These are phyloP conservation scores for Diaporthe citrichinensis DNA, from an alignment of 2,329 filamentous ascomycete species.

Conservation along the genomic window DNA sequence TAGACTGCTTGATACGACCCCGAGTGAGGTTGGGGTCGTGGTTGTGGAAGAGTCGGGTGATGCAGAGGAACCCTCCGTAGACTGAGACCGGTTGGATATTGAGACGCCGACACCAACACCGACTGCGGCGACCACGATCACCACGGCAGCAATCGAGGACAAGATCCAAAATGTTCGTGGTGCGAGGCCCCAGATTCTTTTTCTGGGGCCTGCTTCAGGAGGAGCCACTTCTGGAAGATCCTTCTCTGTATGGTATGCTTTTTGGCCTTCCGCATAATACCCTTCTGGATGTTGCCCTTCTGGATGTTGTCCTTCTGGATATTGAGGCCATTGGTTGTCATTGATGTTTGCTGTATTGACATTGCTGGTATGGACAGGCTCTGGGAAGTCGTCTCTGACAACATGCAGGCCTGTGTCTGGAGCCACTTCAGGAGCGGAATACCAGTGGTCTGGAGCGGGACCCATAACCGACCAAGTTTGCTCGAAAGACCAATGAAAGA, in stretches of 20 bases:
- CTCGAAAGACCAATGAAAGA: background rate
- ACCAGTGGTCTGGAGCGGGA: background rate
- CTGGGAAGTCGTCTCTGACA: background rate
- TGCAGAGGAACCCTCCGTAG: background rate
- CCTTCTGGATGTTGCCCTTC: background rate
- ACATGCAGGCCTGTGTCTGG: background rate
- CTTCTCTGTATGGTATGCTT: background rate
- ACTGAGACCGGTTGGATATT: background rate
- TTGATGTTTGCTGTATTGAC: background rate
- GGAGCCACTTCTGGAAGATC: background rate
- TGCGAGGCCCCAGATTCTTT: background rate
- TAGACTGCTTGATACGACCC: background rate
- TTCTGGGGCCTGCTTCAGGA: background rate
- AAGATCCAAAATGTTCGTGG: background rate
- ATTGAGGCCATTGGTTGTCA: background rate
- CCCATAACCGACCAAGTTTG: background rate
- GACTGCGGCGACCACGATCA: background rate
- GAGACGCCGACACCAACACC: background rate
- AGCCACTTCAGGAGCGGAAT: background rate
- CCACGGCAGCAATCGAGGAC: background rate
- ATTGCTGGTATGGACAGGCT: background rate
- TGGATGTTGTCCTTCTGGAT: background rate
- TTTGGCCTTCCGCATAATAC: background rate
- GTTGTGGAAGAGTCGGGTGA: background rate
- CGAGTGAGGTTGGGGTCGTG: background rate